Percentiles rank a stretch among this genome's conserved stretches.
Evolutionary conservation across 1,284 basidiomycete species (phyloP).

Genomic region (Taiwanofungus camphoratus): DNA sequence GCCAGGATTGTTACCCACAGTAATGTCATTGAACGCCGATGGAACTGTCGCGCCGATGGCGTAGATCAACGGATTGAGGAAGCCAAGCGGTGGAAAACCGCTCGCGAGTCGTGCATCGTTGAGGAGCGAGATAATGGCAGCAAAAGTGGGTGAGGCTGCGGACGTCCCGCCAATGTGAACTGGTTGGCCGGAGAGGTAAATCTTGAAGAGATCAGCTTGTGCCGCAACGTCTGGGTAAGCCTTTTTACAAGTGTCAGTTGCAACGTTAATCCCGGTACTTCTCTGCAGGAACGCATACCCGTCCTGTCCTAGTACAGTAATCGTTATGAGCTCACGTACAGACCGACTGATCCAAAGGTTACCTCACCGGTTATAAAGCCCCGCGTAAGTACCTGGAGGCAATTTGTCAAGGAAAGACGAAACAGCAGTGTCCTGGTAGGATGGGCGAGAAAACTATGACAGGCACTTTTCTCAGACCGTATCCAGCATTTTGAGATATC

Average conservation of each 20-base stretch:
- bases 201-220: conserved; percentile 29
- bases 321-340: neutral
- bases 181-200: conserved; percentile 23
- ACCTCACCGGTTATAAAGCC: conserved; percentile 52
- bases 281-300: conserved; percentile 8
- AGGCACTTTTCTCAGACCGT: no score
- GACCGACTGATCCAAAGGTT: neutral
- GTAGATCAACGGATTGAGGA: conserved; percentile 45
- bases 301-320: conserved; percentile 9
- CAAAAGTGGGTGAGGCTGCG: conserved; percentile 46
- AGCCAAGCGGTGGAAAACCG: conserved; percentile 40
- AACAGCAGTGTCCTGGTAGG: conserved; percentile 46
- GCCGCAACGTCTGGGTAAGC: conserved; percentile 37
- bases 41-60: conserved; percentile 19
- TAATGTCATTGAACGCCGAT: conserved; percentile 42
- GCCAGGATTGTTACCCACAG: conserved; percentile 26
- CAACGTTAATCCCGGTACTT: neutral
- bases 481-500: no score
- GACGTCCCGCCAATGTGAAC: conserved; percentile 44
- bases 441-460: conserved; percentile 47
- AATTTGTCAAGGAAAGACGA: conserved; percentile 38
- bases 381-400: conserved; percentile 43
- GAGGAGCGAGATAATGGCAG: conserved; percentile 45
- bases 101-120: conserved; percentile 46
- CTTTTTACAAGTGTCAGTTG: conserved; percentile 13